Base-by-base conservation (phyloP, 768 basidiomycete species). In the Pleurotus ostreatus region DNA sequence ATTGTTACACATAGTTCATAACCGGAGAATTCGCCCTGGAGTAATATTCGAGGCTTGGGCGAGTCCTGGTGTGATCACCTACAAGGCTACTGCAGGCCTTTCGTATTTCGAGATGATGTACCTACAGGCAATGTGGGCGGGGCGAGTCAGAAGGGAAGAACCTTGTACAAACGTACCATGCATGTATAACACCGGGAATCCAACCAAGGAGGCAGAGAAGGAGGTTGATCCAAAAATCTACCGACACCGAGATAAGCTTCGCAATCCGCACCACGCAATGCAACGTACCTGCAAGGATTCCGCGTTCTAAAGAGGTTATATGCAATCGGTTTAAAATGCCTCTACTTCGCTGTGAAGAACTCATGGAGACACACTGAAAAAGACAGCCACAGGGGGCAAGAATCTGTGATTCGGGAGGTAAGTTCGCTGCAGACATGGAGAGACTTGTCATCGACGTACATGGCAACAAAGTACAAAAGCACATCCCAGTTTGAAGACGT, bases 171-270 rank as follows among this genome's bases (percentile, higher is more conserved):
- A 61, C 70, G 23, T 38, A 79, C 79, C 77, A 80, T n/a, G 79
- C 78, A 61, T 83, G 80, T 46, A 81, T 64, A 6, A 79, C 71
- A 25, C 78, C 80, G 9, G 80, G 80, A 49, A 82, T 74, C 79
- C 78, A 81, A 34, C 77, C 78, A 6, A 81, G 65, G 30, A 79
- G 65, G 58, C 66, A 69, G 3, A 78, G 62, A 4, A 70, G 59
- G 41, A 74, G 65, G 56, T 77, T 76, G 51, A 74, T 72, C 62
- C 66, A 67, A 44, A 75, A 64, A 57, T 74, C 72, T 71, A 25
- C 9, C 23, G 23, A 47, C 9, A 26, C 38, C 4, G 23, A 4
- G 30, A 22, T 18, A 9, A 34, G 41, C 23, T 11, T 9, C 15
- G 18, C 9, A 15, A 40, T 11, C n/a, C 16, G 48, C 5, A 34